phyloP scores from a whole-genome alignment of 257 asterid species.

The Parsonsia alboflavescens region DNA sequence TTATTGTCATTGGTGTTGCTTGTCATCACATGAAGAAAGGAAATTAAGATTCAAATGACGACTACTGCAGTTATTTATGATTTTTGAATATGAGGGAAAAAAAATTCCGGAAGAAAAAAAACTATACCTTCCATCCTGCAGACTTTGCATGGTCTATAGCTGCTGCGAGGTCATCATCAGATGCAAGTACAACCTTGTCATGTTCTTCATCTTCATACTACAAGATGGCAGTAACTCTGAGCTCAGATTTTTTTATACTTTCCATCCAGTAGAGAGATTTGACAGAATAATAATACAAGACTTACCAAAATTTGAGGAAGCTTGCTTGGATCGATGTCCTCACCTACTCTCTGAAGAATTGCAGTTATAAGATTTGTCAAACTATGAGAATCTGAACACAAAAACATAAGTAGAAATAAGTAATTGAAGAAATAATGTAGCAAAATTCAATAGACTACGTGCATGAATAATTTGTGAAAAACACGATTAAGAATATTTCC shows the following conservation, averaged over 20 bases:
- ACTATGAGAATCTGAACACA: conserved; percentile 50
- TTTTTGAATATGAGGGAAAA: no score
- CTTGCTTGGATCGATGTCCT: conserved; percentile 76
- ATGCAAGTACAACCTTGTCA: conserved; percentile 80
- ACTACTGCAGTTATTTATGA: neutral
- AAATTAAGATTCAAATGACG: neutral
- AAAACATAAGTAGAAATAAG: conserved; percentile 10
- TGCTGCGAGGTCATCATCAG: conserved; percentile 85
- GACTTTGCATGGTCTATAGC: conserved; percentile 86
- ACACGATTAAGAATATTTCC: neutral
- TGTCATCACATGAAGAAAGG: neutral
- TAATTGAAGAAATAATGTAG: neutral
- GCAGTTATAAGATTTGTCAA: conserved; percentile 73
- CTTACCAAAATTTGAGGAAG: conserved; percentile 88
- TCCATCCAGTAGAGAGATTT: neutral
- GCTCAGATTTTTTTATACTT: neutral
- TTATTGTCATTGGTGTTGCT: neutral
- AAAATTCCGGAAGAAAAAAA: no score
- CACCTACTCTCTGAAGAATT: conserved; percentile 87
- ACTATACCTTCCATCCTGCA: conserved; percentile 87
- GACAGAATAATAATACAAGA: neutral
- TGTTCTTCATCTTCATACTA: conserved; percentile 96
- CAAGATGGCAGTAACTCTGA: conserved; percentile 1
- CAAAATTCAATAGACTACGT: neutral
- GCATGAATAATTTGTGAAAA: neutral